These are phyloP conservation scores for Acanthamoeba polyphaga DNA, from an alignment of 208 protist species.

Conservation along the genomic window DNA sequence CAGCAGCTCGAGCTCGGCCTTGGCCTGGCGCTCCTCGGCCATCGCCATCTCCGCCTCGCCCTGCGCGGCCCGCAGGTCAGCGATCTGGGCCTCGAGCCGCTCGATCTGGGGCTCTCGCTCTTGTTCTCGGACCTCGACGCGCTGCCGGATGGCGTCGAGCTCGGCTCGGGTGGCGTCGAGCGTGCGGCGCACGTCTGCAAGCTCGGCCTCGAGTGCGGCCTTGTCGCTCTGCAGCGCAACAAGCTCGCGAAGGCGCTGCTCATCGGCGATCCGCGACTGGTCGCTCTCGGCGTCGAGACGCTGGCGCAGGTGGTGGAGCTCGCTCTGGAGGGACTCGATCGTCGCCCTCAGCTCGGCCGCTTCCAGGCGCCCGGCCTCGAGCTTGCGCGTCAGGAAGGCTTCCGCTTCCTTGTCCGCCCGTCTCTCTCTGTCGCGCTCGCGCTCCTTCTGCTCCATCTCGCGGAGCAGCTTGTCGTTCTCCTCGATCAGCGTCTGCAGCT, in stretches of 20 bases:
- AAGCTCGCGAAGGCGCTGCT: background rate
- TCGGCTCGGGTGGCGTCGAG: background rate
- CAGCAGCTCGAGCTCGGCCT: background rate
- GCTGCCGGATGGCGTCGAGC: background rate
- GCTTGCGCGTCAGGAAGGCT: background rate
- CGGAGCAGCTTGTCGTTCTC: slow-evolving; percentile 68
- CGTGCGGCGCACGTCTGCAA: background rate
- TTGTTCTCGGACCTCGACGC: background rate
- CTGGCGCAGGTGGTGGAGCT: background rate
- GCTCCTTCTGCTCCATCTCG: slow-evolving; percentile 17
- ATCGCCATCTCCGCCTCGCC: background rate
- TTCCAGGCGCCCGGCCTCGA: background rate
- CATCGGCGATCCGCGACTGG: background rate
- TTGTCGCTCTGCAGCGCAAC: background rate
- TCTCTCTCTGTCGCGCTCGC: background rate
- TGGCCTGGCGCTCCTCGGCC: background rate
- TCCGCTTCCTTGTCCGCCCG: slow-evolving; percentile 15
- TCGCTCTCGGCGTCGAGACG: background rate
- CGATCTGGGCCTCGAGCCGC: background rate
- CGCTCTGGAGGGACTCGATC: background rate
- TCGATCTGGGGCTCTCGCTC: background rate
- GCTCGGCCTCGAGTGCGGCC: background rate
- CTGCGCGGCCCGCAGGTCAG: background rate
- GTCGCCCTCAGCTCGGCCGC: background rate
- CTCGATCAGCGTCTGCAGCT: slow-evolving; percentile 54